Base-by-base conservation (phyloP, 2,329 filamentous ascomycete genomes). In the Byssothecium circinans region DNA sequence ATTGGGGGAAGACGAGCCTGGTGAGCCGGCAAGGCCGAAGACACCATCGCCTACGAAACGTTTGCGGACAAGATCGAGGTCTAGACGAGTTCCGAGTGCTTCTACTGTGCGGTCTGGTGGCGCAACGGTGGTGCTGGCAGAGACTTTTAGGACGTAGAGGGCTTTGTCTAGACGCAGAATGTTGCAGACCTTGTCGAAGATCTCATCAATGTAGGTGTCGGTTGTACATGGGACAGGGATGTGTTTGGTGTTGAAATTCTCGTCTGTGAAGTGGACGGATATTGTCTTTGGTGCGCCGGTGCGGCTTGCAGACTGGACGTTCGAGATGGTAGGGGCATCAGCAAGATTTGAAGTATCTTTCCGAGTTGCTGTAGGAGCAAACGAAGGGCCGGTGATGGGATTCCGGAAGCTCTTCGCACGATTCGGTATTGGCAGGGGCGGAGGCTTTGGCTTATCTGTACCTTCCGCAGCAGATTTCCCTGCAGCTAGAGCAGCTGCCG, bases 161-260 rank as follows among this genome's bases (percentile, higher is more conserved):
- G 81, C 86, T 74, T 91, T 90, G 67, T 94, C 89, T 0, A 94
- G 76, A 48, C 88, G 84, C 35, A 90, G 79, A 69, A 88, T 89
- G 34, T 85, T 82, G 67, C 89, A 94, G 2, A 89, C 85, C 55
- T 84, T 78, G 62, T 92, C 88, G 42, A 92, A 83, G 22, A 94
- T 83, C 67, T 94, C 88, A 35, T 87, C 88, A 36, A 94, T 82
- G 66, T 91, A 94, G 23, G 86, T 92, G 57, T 92, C 88, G 0
- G 87, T 90, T 0, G 87, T 91, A 37, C 89, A 88, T 52, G 88
- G 84, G 15, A 91, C 74, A 1, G 84, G 86, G 19, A 89, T 81
- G 74, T 85, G 83, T 61, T 87, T 86, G 0, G 74, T 74, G n/a
- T 87, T 86, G 38, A 88, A 83, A 8, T 86, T 80, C 5, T 83